Evolutionary conservation across 2,329 filamentous ascomycete species (phyloP), one percentile per base, ranked within the genome.

Genomic region (Tolypocladium nubicola): DNA sequence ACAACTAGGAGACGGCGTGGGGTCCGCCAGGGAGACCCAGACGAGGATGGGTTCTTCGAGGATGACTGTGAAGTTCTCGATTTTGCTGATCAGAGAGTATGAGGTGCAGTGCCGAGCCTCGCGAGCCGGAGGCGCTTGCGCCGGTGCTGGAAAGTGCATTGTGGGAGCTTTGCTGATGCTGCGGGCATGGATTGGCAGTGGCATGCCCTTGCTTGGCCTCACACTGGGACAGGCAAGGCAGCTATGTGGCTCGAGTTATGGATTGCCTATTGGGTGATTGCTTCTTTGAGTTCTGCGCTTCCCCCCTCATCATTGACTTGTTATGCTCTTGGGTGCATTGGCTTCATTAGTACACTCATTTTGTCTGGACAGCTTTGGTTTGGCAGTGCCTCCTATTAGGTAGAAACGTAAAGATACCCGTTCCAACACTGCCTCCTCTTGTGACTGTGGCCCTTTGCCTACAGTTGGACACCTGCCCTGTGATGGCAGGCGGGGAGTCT

Each of bases 41-140:
- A 85, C 50, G 87, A 89, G 58, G 85, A 87, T 57, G 88, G 87
- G 2, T 95, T 96, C 71, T 96, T 96, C 66, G 91, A 96, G 72
- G 90, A 96, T 68, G 91, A 95, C 68, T 94, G 89, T 64, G 90
- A 96, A 70, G 88, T 96, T 58, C 80, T 96, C 61, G 90, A 96
- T 73, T 95, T 94, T 80, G 89, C 90, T 30, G 83, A 85, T 65
- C 83, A 86, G 72, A 75, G 83, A 68, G 83, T 86, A 38, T 86
- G 69, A 78, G 59, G 53, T 54, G 54, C 26, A 35, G 35, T n/a
- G 16, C 26, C 8, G 47, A n/a, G 26, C 1, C 47, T 33, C 26
- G 47, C 19, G 9, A 35, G 26, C 26, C 30, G 38, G 39, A 49
- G 8, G 37, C 13, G 23, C 37, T 23, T 10, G n/a, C 7, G 13